Evolutionary conservation across 164 flowering plant genomes (phyloP), one percentile per base, ranked within the genome.

Genomic region (Cinnamomum micranthum): DNA sequence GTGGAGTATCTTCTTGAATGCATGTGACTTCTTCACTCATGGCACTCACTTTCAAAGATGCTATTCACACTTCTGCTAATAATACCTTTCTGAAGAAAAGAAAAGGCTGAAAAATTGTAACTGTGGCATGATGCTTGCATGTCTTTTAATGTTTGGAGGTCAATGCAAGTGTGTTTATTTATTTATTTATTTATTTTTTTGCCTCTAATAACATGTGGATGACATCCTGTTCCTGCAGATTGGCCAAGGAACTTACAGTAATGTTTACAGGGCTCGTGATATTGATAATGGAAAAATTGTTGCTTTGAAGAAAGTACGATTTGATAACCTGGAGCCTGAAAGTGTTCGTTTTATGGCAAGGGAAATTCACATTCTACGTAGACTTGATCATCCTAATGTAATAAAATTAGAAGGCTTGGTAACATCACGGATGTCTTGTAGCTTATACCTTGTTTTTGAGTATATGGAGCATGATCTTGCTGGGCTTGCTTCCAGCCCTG

Each of bases 301-400:
- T 79, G 99, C 99, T 75, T 76, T 95, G 81, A 95, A 95, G 84
- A 95, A 93, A 87, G 99, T 95, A 35, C 87, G 97, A 72, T 93
- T 95, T 85, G 97, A 93, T 79, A 93, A 92, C 81, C 79, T 90
- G 70, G 97, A 93, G 85, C 97, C 95, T 73, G 98, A 92, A 84
- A 92, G 98, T 80, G 98, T 93, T 74, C 92, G 93, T 58, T 93
- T 93, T 80, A 95, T 95, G 99, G 97, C 99, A 50, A 89, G 99
- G 85, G 99, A 95, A 84, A 93, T 95, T 77, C 89, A 85, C 70
- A 87, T 92, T 79, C 80, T 95, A 67, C 97, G 99, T 22, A 82
- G 87, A 77, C 98, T 95, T 82, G 92, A 95, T 78, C 99, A 95
- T 84, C 95, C 95, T 67, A 95, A 95, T 84, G 81, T 95, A 68